Conservation (phyloP, 495 filamentous ascomycete genomes). For the Neurospora hispaniola region DNA sequence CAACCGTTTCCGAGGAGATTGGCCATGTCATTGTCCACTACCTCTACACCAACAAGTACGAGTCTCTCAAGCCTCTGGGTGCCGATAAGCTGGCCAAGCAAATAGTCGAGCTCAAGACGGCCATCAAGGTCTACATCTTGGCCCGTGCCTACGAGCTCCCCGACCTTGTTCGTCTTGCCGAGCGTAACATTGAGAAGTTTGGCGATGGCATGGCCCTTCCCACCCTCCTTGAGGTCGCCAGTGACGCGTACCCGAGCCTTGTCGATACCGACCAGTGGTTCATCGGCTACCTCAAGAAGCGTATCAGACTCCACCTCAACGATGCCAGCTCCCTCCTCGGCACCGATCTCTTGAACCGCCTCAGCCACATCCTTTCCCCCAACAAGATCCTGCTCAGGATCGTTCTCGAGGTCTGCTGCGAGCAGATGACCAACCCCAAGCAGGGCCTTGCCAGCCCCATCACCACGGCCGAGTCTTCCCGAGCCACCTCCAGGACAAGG, state of each 20-base stretch:
- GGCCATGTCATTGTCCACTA: slow-evolving; percentile 27
- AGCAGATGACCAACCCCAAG: slow-evolving; percentile 10
- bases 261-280: slow-evolving; percentile 23
- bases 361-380: slow-evolving; percentile 25
- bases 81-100: slow-evolving; percentile 14
- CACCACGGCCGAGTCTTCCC: slow-evolving; percentile 10
- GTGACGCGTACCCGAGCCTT: slow-evolving; percentile 20
- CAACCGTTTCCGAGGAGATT: slow-evolving; percentile 18
- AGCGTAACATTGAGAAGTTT: slow-evolving; percentile 19
- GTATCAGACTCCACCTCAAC: slow-evolving; percentile 22
- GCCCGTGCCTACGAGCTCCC: slow-evolving; percentile 23
- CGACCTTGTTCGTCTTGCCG: slow-evolving; percentile 22
- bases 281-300: slow-evolving; percentile 21
- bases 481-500: slow-evolving; percentile 7
- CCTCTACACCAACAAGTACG: slow-evolving; percentile 24
- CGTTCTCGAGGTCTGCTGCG: slow-evolving; percentile 26
- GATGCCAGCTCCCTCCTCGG: slow-evolving; percentile 18
- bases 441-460: slow-evolving; percentile 6
- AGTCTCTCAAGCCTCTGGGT: slow-evolving; percentile 20
- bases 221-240: slow-evolving; percentile 19
- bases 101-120: slow-evolving; percentile 22
- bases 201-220: slow-evolving; percentile 20
- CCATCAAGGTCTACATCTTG: slow-evolving; percentile 21
- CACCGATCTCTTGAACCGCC: slow-evolving; percentile 18
- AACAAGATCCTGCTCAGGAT: slow-evolving; percentile 22